Evolutionary conservation across 805 yeast genomes (phyloP).

Genomic region (Phaffomyces opuntiae): DNA sequence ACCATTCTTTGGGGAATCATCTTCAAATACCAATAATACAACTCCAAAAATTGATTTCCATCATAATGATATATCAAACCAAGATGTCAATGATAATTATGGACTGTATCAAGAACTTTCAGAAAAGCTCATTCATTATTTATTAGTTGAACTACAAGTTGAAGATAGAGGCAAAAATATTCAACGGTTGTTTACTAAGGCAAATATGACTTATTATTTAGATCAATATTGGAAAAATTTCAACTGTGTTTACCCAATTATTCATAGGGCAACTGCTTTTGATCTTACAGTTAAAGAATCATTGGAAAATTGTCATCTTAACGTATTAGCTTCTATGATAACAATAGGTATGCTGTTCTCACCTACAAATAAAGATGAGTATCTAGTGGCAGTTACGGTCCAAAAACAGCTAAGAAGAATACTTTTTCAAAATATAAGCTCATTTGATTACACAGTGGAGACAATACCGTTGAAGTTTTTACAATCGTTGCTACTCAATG

Average conservation of each 20-base stretch:
- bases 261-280: slow-evolving; percentile 28
- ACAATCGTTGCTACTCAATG: slow-evolving; percentile 22
- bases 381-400: slow-evolving; percentile 3
- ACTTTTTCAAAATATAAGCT: slow-evolving; percentile 10
- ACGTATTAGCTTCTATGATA: slow-evolving; percentile 14
- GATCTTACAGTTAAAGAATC: neutral
- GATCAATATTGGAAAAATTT: slow-evolving; percentile 30
- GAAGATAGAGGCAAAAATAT: neutral
- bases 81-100: neutral
- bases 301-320: slow-evolving; percentile 2
- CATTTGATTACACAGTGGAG: slow-evolving; percentile 5
- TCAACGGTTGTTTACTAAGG: slow-evolving; percentile 1
- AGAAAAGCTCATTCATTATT: neutral
- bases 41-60: neutral
- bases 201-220: slow-evolving; percentile 17
- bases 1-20: neutral
- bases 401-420: slow-evolving; percentile 17
- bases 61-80: neutral
- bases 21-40: neutral
- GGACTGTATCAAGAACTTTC: slow-evolving; percentile 1
- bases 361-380: neutral
- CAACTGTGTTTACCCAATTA: slow-evolving; percentile 31
- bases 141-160: neutral
- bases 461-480: slow-evolving; percentile 17
- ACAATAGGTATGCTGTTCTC: neutral